Percentiles rank a stretch among this genome's conserved stretches.
phyloP scores from a whole-genome alignment of 176 grass and related monocot genomes.

The Elymus sibiricus region DNA sequence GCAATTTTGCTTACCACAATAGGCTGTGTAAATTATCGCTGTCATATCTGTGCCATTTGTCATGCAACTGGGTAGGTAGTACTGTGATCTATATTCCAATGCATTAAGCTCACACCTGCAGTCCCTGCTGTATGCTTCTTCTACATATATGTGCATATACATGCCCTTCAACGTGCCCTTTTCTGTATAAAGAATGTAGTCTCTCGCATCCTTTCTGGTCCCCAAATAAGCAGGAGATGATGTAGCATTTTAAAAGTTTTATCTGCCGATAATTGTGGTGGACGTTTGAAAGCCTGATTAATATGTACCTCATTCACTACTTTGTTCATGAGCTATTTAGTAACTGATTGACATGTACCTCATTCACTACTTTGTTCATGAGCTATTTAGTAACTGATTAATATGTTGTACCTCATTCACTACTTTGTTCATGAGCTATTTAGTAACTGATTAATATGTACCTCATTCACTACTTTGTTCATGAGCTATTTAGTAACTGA shows the following conservation, averaged over 20 bases:
- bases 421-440: background rate
- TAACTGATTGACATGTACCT: background rate
- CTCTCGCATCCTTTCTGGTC: background rate
- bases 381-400: background rate
- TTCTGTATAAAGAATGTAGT: background rate
- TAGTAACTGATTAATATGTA: background rate
- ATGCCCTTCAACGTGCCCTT: background rate
- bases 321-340: background rate
- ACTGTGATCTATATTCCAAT: background rate
- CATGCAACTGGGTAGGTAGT: background rate
- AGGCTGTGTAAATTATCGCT: background rate
- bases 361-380: background rate
- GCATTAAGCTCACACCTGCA: background rate
- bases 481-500: background rate
- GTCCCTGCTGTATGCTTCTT: background rate
- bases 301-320: background rate
- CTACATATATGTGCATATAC: background rate
- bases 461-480: background rate
- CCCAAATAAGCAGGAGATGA: background rate
- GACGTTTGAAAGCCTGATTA: background rate
- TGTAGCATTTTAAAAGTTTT: background rate
- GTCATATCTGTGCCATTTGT: background rate
- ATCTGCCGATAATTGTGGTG: conserved; percentile 7
- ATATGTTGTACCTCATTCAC: background rate
- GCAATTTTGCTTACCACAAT: background rate